Conservation (phyloP, 108 stramenopile species). For the Ochromonas danica region DNA sequence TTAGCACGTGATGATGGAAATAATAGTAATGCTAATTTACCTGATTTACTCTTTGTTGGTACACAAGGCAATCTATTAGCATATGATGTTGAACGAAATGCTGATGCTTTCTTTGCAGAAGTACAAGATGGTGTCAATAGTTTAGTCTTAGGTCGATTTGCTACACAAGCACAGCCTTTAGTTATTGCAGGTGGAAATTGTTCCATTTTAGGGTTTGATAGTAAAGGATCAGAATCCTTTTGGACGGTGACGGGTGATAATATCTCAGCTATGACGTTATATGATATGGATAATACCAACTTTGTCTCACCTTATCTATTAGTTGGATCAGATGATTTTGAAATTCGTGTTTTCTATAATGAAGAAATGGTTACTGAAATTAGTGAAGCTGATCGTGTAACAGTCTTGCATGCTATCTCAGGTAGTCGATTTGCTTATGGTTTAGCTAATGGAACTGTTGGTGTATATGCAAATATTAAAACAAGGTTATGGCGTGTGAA, state of each 20-base stretch:
- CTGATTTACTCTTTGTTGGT: conserved; percentile 54
- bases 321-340: conserved; percentile 53
- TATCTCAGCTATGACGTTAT: conserved; percentile 50
- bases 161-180: conserved; percentile 25
- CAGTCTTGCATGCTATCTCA: conserved; percentile 20
- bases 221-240: conserved; percentile 45
- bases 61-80: conserved; percentile 56
- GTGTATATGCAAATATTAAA: conserved; percentile 51
- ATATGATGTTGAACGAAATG: conserved; percentile 61
- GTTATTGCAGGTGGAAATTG: conserved; percentile 64
- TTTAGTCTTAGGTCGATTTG: conserved; percentile 5
- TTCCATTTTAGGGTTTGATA: conserved; percentile 59
- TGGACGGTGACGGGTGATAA: conserved; percentile 67
- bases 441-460: conserved; percentile 60
- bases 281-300: conserved; percentile 9
- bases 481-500: conserved; percentile 61
- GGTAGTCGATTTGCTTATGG: conserved; percentile 47
- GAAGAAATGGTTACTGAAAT: conserved; percentile 53
- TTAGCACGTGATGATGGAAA: background rate
- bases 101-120: conserved; percentile 58
- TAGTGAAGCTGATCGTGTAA: conserved; percentile 56
- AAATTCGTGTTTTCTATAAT: conserved; percentile 40
- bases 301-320: conserved; percentile 42
- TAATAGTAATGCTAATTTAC: background rate
- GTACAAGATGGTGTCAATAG: conserved; percentile 37